Percentiles rank a stretch among this genome's conserved stretches.
Evolutionary conservation across 176 grass and related monocot species (phyloP).

Genomic region (Ensete ventricosum): DNA sequence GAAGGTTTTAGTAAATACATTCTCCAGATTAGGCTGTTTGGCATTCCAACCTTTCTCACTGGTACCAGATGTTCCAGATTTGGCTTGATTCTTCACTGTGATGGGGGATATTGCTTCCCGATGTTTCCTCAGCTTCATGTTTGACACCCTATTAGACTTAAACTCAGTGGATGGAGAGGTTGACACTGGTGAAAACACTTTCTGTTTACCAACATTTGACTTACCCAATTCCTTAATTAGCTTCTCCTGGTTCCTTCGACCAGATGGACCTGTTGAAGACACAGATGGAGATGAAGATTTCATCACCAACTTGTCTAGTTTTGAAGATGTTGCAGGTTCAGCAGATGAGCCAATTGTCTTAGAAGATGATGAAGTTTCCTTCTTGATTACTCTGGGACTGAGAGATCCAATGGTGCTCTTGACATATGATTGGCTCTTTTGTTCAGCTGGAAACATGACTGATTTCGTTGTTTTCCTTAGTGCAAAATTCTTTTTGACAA

Average conservation of each 20-base stretch:
- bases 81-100: conserved; percentile 25
- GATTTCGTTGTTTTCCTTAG: background rate
- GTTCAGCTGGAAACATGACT: background rate
- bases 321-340: conserved; percentile 17
- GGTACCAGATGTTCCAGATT: conserved; percentile 10
- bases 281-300: conserved; percentile 11
- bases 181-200: conserved; percentile 17
- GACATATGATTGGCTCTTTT: too few species aligned
- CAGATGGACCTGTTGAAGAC: conserved; percentile 12
- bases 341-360: conserved; percentile 8
- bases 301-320: background rate
- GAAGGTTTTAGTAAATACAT: conserved; percentile 20
- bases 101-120: conserved; percentile 26
- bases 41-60: conserved; percentile 33
- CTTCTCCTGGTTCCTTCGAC: conserved; percentile 26
- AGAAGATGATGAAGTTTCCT: conserved; percentile 11
- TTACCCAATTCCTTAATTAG: conserved; percentile 8
- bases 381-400: conserved; percentile 25
- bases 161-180: conserved; percentile 23
- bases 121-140: conserved; percentile 18
- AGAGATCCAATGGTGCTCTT: conserved; percentile 1
- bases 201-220: background rate
- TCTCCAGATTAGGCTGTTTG: conserved; percentile 29
- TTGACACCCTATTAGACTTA: conserved; percentile 26
- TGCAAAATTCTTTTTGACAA: background rate